Conservation (phyloP, 805 yeast species). For the Zygoascus biomembranicola region DNA sequence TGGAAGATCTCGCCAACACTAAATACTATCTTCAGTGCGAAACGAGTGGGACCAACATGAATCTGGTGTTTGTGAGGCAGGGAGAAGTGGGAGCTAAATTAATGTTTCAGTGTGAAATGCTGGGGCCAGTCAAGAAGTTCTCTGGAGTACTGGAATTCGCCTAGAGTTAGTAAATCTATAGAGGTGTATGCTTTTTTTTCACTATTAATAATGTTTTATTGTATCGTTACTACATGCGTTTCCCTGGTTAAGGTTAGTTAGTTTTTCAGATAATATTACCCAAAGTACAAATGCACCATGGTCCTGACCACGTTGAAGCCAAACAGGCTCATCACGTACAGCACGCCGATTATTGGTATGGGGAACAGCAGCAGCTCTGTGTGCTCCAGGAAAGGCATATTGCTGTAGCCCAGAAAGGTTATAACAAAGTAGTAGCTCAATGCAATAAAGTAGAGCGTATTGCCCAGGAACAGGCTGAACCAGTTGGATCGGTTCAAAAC, state of each 20-base stretch:
- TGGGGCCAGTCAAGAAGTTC: slow-evolving; percentile 9
- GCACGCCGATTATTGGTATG: slow-evolving; percentile 47
- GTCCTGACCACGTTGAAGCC: slow-evolving; percentile 68
- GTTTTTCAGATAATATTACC: slow-evolving; percentile 8
- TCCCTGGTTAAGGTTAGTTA: not conserved
- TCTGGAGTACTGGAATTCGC: slow-evolving; percentile 18
- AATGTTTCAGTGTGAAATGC: slow-evolving; percentile 11
- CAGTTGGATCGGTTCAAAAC: slow-evolving; percentile 56
- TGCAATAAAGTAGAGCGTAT: slow-evolving; percentile 66
- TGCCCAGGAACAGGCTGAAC: slow-evolving; percentile 65
- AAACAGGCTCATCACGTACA: slow-evolving; percentile 53
- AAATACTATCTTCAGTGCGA: slow-evolving; percentile 16
- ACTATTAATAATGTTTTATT: not conserved
- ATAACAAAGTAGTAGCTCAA: slow-evolving; percentile 67
- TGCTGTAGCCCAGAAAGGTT: slow-evolving; percentile 83
- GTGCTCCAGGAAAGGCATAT: slow-evolving; percentile 57
- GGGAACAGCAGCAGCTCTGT: slow-evolving; percentile 59
- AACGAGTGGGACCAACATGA: slow-evolving; percentile 10
- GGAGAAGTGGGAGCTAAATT: slow-evolving; percentile 10
- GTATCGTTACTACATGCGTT: not conserved
- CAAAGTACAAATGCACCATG: slow-evolving; percentile 43
- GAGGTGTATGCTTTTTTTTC: not conserved
- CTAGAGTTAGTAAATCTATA: not conserved
- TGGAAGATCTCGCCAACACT: slow-evolving; percentile 15
- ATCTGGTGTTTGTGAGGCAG: slow-evolving; percentile 11